phyloP scores from a whole-genome alignment of 2,329 filamentous ascomycete species.

The Aspergillus bombycis region DNA sequence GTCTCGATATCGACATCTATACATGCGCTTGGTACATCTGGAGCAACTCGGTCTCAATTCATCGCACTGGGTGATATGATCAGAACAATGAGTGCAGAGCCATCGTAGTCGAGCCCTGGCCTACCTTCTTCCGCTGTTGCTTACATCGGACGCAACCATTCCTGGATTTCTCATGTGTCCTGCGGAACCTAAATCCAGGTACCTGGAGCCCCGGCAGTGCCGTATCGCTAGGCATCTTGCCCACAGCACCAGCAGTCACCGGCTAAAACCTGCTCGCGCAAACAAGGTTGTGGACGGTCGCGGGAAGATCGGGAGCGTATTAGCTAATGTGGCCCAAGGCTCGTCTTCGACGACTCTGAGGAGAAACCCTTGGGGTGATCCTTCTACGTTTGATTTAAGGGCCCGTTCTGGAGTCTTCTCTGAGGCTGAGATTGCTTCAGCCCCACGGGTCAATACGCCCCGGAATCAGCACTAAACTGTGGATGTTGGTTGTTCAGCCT shows the following conservation, averaged over 20 bases:
- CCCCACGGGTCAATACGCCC: background rate
- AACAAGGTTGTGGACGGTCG: background rate
- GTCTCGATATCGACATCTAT: constrained; percentile 34
- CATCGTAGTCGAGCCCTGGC: background rate
- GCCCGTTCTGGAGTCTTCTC: background rate
- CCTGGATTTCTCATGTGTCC: constrained; percentile 37
- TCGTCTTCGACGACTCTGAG: background rate
- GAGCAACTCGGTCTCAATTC: constrained; percentile 38
- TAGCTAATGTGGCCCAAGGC: background rate
- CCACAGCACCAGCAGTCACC: background rate
- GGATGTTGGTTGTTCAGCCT: too few species aligned
- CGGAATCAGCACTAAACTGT: background rate
- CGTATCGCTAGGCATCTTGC: constrained; percentile 12
- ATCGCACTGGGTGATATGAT: constrained; percentile 35
- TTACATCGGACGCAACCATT: constrained; percentile 41
- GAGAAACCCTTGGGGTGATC: background rate
- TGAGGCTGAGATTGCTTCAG: background rate
- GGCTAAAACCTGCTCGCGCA: background rate
- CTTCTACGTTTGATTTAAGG: background rate
- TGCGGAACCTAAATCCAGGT: constrained; percentile 21
- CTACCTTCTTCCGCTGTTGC: constrained; percentile 41
- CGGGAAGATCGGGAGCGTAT: constrained; percentile 11
- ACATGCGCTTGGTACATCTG: constrained; percentile 35
- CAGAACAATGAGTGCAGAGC: constrained; percentile 8
- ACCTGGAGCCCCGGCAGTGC: constrained; percentile 3